Base-by-base conservation (phyloP, 345 rosid genomes). In the Dipteronia sinensis region DNA sequence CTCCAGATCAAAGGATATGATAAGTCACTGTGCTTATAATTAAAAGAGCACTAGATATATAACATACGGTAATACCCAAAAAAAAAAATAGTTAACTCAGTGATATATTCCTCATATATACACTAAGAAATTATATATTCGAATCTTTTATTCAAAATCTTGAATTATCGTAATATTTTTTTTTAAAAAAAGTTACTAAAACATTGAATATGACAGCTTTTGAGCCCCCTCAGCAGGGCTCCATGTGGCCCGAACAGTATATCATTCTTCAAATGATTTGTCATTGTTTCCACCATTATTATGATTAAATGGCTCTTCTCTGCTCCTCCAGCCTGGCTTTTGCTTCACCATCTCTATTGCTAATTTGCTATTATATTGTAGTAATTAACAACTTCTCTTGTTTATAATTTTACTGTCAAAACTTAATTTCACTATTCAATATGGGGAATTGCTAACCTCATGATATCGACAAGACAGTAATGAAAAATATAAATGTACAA, bases 251-350 rank as follows among this genome's bases (percentile, higher is more conserved):
- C 67, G 27, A 63, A 74, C 70, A 58, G 67, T 70, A 75, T 62
- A 70, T 71, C 73, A 75, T 75, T 74, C 70, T 47, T 29, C 81
- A 9, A 75, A 59, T 78, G 62, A 75, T 74, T 74, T 82, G 62
- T 62, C 61, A 63, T 49, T 47, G 51, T 38, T 72, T 66, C 51
- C 65, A 61, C 34, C 62, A 49, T 58, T 66, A 59, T 65, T 46
- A 76, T 55, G 31, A 25, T 47, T 12, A 58, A 38, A 19, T 74
- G 55, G 9, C 34, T 20, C n/a, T 20, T n/a, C 10, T 74, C 13
- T 51, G 4, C 46, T 8, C 66, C 78, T 42, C 66, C 78, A 81
- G 71, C 55, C 76, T 56, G 79, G 69, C 73, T 8, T 66, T 65
- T 16, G 7, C 38, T 62, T 58, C 72, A 7, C 47, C 65, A 11